Conservation (phyloP, 208 protist genomes). For the Crithidia sp. region DNA sequence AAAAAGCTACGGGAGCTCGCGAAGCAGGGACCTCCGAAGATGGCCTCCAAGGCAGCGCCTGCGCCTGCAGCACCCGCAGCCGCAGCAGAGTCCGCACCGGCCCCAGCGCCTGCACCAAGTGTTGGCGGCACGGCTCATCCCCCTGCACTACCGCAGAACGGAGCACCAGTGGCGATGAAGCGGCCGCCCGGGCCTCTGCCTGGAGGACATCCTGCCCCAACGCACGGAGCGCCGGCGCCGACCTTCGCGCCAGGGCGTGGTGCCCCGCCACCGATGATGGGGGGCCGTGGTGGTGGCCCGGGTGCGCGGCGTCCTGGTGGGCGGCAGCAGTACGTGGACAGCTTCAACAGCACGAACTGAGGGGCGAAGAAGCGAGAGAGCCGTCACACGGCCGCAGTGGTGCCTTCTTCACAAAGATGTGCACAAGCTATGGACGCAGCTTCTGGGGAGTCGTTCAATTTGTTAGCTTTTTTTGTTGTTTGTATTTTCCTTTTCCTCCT, state of each 20-base stretch:
- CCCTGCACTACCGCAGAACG: neutral
- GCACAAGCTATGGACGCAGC: no score
- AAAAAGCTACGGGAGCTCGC: constrained; percentile 66
- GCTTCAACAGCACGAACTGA: constrained; percentile 61
- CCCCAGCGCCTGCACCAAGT: constrained; percentile 5
- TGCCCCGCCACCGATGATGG: constrained; percentile 29
- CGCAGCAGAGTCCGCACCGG: no score
- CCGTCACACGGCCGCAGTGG: neutral
- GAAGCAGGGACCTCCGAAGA: constrained; percentile 73
- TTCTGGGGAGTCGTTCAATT: no score
- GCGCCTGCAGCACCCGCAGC: neutral
- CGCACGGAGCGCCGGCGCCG: constrained; percentile 1
- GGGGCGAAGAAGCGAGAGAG: neutral
- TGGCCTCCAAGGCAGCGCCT: constrained; percentile 19
- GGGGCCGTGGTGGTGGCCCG: constrained; percentile 20
- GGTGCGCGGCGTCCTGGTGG: constrained; percentile 18
- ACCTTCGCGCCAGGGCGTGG: constrained; percentile 11
- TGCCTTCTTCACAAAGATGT: neutral
- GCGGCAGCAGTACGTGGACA: constrained; percentile 80
- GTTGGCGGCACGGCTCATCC: neutral
- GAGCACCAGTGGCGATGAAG: neutral
- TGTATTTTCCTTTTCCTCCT: no score
- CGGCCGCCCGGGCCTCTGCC: neutral
- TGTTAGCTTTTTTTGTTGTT: no score
- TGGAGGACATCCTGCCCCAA: neutral